Evolutionary conservation across 2,329 filamentous ascomycete genomes (phyloP), one percentile per base, ranked within the genome.

Genomic region (Coniosporium tulheliwenetii): DNA sequence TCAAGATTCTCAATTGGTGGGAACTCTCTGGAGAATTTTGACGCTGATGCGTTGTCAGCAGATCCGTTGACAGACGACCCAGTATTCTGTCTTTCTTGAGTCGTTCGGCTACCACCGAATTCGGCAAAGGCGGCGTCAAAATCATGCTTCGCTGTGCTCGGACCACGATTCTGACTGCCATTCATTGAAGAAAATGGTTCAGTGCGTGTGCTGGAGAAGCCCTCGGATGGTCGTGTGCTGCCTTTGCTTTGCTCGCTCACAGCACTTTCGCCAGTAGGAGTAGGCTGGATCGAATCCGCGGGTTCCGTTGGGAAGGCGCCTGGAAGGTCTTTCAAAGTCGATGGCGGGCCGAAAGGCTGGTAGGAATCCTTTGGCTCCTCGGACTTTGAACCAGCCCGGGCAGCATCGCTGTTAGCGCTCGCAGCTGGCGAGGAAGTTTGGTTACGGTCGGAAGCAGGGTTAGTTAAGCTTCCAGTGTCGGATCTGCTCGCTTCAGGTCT

Each of bases 1-100:
- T 83, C 81, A 43, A 95, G 64, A 56, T 89, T 85, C n/a, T 81
- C 79, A 44, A 96, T 94, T 1, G 89, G 91, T 30, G 91, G 91
- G 55, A 96, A 96, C 56, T 96, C 91, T 15, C 76, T 71, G 53
- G 78, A 72, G 51, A 84, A 81, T 35, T 58, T 63, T 26, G 19
- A 26, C 7, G 19, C 19, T 26, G 19, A 26, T 26, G 19, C 19
- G 41, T 61, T 66, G 2, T 71, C 39, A 49, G 19, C 53, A 44
- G 49, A 50, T 33, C 56, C 53, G 47, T 55, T 56, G 5, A 50
- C 42, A 26, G 48, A 53, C 31, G 56, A 53, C 16, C 49, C 51
- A 26, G 57, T 49, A 19, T 42, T 41, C 31, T 45, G 36, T 5
- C 41, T 39, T 39, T 41, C n/a, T 14, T 39, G 38, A 10, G 57